A percentile compares a stretch with the other conserved stretches of the same genome.
phyloP scores from a whole-genome alignment of 768 basidiomycete species.

The Lentinula sp. region DNA sequence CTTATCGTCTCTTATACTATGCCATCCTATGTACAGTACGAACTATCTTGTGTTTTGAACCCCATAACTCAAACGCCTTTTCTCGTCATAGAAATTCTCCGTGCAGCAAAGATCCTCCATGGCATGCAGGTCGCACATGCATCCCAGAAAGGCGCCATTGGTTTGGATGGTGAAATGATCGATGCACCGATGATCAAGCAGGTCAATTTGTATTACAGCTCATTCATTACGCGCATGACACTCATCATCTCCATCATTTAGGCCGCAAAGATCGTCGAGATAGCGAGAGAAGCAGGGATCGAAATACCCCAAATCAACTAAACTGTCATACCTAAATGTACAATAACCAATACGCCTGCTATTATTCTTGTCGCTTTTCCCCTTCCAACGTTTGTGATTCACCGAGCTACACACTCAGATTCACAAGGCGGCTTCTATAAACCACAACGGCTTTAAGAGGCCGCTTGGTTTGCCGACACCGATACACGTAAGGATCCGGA shows the following conservation, averaged over 20 bases:
- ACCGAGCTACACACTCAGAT: background rate
- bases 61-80: too few species aligned
- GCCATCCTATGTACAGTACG: too few species aligned
- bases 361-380: too few species aligned
- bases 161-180: constrained; percentile 80
- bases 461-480: background rate
- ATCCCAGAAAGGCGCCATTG: constrained; percentile 60
- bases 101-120: constrained; percentile 67
- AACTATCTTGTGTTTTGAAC: too few species aligned
- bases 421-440: background rate
- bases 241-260: constrained; percentile 11
- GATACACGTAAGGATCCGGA: background rate
- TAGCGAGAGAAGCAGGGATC: constrained; percentile 51
- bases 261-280: constrained; percentile 46
- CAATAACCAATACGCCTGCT: background rate
- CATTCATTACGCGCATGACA: background rate
- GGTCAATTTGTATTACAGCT: constrained; percentile 25
- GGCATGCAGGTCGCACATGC: constrained; percentile 56
- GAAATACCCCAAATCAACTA: constrained; percentile 38
- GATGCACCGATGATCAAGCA: constrained; percentile 90
- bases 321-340: background rate
- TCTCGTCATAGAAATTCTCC: constrained; percentile 54
- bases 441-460: background rate
- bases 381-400: background rate
- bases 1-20: background rate